Evolutionary conservation across 2,329 filamentous ascomycete species (phyloP), one percentile per base, ranked within the genome.

Genomic region (Trichophaea hybrida): DNA sequence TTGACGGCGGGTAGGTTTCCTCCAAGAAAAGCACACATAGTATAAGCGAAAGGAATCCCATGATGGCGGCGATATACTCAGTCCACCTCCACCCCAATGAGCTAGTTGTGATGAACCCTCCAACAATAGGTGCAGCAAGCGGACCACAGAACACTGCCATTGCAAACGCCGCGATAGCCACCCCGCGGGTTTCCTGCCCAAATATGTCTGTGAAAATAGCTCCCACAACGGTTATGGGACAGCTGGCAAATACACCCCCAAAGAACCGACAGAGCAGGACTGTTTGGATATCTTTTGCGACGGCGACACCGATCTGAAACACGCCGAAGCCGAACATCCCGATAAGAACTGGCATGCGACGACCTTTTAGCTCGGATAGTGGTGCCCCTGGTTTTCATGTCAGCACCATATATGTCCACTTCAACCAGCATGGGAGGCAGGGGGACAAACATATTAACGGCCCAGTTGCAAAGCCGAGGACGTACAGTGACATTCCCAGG

Each of bases 151-250:
- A 87, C 40, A 86, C 80, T 12, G 76, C 75, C 74, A 82, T 78
- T 48, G 78, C 75, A 69, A 81, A 82, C 44, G 81, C 69, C 1
- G 79, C 79, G 51, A 81, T 77, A 62, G 79, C 78, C 44, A 78
- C 71, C 59, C 83, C 79, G 65, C 82, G 76, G 49, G 77, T 79
- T 63, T 76, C 74, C 71, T 84, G 82, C 71, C 81, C 78, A 67
- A 84, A 83, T 79, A 86, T 82, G 71, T 88, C 84, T 24, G 80
- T 81, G 71, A 86, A 86, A 57, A 86, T 80, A 60, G 83, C 84
- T 2, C 81, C 83, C 57, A 84, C 83, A 69, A 86, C 76, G 65
- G 86, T 78, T 46, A 88, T 72, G 1, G 83, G 80, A 61, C 80
- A 83, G 55, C 83, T 83, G 33, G 84, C 85, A 64, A 85, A 85